Conservation (phyloP, 768 basidiomycete genomes). For the Crepidotus variabilis region DNA sequence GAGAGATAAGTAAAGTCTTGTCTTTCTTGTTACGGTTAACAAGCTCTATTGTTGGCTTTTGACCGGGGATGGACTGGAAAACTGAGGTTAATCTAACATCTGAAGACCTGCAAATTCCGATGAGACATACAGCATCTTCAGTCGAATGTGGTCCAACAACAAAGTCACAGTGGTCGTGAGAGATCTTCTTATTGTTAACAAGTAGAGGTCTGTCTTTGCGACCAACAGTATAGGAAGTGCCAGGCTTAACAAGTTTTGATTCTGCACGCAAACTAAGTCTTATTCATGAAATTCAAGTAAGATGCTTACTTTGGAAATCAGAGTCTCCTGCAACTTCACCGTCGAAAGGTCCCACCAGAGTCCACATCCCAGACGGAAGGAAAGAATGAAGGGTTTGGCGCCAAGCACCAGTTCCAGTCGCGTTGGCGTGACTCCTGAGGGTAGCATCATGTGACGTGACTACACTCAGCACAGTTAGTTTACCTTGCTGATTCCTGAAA, state of each 20-base stretch:
- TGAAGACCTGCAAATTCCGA: not conserved
- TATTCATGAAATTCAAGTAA: not conserved
- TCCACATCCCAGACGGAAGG: constrained; percentile 14
- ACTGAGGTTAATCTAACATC: not conserved
- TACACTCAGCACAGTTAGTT: too few relatives aligned
- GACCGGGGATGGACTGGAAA: constrained; percentile 44
- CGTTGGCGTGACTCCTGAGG: not conserved
- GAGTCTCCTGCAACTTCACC: constrained; percentile 8
- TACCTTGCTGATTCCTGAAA: too few relatives aligned
- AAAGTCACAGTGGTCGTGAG: constrained; percentile 56
- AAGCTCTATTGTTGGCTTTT: constrained; percentile 46
- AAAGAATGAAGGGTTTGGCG: not conserved
- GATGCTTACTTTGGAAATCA: constrained; percentile 15
- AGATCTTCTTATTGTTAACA: constrained; percentile 62
- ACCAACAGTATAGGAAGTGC: constrained; percentile 50
- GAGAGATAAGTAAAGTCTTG: constrained; percentile 39
- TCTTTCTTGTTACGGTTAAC: constrained; percentile 45
- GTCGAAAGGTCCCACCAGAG: constrained; percentile 16
- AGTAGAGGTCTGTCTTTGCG: constrained; percentile 50
- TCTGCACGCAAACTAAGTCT: constrained; percentile 15
- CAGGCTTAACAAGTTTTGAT: constrained; percentile 60
- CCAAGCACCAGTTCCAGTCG: not conserved
- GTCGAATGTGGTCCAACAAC: constrained; percentile 46
- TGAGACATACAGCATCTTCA: constrained; percentile 51
- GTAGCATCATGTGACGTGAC: not conserved